Evolutionary conservation across 768 basidiomycete genomes (phyloP).

Genomic region (Roridomyces roridus): DNA sequence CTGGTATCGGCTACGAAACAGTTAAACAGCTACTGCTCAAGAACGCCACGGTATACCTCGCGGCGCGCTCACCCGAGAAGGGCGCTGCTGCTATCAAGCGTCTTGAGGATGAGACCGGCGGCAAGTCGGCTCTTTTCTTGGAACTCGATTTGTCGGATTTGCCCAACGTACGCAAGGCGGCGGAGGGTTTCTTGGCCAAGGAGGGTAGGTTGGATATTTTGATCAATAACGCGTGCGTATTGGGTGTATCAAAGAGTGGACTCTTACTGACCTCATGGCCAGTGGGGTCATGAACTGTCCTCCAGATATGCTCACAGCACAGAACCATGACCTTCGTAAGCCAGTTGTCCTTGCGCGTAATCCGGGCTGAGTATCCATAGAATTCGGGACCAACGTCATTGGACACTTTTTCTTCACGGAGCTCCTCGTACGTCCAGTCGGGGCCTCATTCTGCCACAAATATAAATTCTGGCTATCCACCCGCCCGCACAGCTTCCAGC

Average conservation of each 20-base stretch:
- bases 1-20: too few species aligned
- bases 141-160: constrained; percentile 38
- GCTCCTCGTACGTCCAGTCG: constrained; percentile 10
- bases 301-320: constrained; percentile 24
- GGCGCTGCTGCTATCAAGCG: constrained; percentile 28
- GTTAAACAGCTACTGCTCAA: too few species aligned
- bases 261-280: neutral
- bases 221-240: constrained; percentile 34
- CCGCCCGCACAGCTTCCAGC: constrained; percentile 28
- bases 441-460: too few species aligned
- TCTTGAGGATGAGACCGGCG: constrained; percentile 36
- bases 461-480: too few species aligned
- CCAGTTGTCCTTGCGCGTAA: neutral
- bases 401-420: constrained; percentile 19
- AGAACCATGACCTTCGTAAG: constrained; percentile 17
- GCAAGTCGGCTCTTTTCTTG: constrained; percentile 23
- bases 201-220: constrained; percentile 30
- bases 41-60: too few species aligned
- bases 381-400: constrained; percentile 28
- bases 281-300: constrained; percentile 33
- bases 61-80: constrained; percentile 1
- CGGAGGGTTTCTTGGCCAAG: constrained; percentile 28
- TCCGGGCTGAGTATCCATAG: neutral
- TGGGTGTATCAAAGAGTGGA: neutral
- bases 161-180: too few species aligned